A percentile compares a stretch with the other conserved stretches of the same genome.
These are phyloP conservation scores for Pyrenula massariospora DNA, from an alignment of 495 filamentous ascomycete genomes.

Conservation along the genomic window DNA sequence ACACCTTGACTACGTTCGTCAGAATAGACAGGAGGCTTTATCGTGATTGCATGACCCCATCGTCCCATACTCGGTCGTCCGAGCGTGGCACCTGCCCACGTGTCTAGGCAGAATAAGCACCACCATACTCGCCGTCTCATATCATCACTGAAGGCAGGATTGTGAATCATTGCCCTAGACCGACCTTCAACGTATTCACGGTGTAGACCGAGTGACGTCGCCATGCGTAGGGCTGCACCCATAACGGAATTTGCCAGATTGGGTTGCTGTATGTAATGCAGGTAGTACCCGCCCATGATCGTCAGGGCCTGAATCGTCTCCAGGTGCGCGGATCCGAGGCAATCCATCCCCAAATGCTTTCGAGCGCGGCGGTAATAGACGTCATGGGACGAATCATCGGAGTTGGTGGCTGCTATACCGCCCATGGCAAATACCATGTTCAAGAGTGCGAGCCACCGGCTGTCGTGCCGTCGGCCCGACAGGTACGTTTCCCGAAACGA, in stretches of 20 bases:
- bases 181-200: constrained; percentile 50
- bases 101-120: constrained; percentile 69
- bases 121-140: constrained; percentile 67
- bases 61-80: constrained; percentile 70
- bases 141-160: constrained; percentile 38
- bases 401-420: constrained; percentile 57
- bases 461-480: constrained; percentile 52
- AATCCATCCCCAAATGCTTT: constrained; percentile 54
- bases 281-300: constrained; percentile 64
- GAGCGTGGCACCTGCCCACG: constrained; percentile 65
- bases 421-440: constrained; percentile 78
- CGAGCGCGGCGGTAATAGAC: constrained; percentile 63
- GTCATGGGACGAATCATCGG: constrained; percentile 58
- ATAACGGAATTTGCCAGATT: constrained; percentile 43
- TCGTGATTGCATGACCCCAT: constrained; percentile 62
- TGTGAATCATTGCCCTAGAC: constrained; percentile 29
- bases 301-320: constrained; percentile 61
- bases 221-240: constrained; percentile 60
- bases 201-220: constrained; percentile 57
- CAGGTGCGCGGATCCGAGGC: constrained; percentile 56
- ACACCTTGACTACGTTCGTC: constrained; percentile 18
- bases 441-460: constrained; percentile 62
- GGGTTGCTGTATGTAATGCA: constrained; percentile 69
- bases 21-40: constrained; percentile 49
- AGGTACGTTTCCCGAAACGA: constrained; percentile 63